phyloP scores from a whole-genome alignment of 2,329 filamentous ascomycete species.

The Botrytis aclada region DNA sequence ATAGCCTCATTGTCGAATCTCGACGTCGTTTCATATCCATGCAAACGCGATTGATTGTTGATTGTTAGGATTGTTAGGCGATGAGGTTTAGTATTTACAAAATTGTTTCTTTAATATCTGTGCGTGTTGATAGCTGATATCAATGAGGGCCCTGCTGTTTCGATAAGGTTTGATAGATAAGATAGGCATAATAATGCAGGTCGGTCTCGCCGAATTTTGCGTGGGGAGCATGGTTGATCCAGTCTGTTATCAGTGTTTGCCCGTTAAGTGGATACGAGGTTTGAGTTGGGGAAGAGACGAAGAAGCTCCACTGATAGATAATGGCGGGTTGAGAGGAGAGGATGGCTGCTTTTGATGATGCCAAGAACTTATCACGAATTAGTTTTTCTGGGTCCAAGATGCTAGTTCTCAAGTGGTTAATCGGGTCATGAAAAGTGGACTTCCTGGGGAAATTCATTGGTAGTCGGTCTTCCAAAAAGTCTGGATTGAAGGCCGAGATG shows the following conservation, averaged over 20 bases:
- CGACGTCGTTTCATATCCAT: not conserved
- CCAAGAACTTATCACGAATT: not conserved
- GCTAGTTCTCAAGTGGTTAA: not conserved
- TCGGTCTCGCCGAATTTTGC: not conserved
- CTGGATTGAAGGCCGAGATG: not conserved
- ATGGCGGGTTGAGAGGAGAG: not conserved
- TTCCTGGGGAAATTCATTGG: not conserved
- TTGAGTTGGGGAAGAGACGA: not conserved
- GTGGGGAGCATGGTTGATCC: not conserved
- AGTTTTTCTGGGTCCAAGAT: not conserved
- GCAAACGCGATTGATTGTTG: not conserved
- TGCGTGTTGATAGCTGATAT: not conserved
- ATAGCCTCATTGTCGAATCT: not conserved
- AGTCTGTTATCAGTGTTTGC: conserved; percentile 8
- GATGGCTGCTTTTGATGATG: not conserved
- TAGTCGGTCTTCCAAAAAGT: not conserved
- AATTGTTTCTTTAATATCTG: not conserved
- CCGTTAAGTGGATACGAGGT: not conserved
- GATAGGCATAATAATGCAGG: not conserved
- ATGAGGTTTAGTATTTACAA: not conserved
- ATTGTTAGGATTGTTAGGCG: not conserved
- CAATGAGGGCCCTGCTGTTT: not conserved
- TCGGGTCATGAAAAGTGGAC: not conserved
- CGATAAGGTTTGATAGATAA: not conserved
- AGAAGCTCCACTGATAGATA: not conserved